These are phyloP conservation scores for Paecilomyces sp. DNA, from an alignment of 2,329 filamentous ascomycete species.

Conservation along the genomic window DNA sequence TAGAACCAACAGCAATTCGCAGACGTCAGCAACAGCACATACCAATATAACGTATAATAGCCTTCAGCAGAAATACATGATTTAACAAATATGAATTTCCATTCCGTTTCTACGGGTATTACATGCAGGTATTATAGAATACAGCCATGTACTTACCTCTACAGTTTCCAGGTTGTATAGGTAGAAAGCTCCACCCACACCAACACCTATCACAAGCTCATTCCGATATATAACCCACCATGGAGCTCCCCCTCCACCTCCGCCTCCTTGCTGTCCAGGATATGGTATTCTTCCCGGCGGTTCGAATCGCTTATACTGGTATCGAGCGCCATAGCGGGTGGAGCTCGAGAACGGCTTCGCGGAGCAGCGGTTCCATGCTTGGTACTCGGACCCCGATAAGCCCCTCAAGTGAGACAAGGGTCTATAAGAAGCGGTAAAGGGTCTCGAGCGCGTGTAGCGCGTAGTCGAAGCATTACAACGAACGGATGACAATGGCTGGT, in stretches of 20 bases:
- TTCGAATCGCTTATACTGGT: conserved; percentile 15
- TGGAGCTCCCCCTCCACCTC: conserved; percentile 6
- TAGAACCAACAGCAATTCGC: conserved; percentile 2
- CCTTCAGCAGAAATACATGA: neutral
- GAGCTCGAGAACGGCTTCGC: conserved; percentile 10
- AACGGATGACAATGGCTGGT: neutral
- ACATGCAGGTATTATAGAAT: neutral
- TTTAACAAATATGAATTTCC: neutral
- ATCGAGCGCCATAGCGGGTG: conserved; percentile 1
- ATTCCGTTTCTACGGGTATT: neutral
- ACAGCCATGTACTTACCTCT: conserved; percentile 27
- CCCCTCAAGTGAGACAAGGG: neutral
- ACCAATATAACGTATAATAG: neutral
- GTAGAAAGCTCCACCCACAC: conserved; percentile 41
- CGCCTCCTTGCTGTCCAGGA: conserved; percentile 4
- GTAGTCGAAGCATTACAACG: neutral
- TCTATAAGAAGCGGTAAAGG: neutral
- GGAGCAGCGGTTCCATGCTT: neutral
- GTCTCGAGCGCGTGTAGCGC: neutral
- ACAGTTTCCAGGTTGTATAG: conserved; percentile 51
- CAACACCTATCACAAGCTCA: conserved; percentile 31
- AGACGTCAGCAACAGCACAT: neutral
- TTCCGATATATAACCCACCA: conserved; percentile 15
- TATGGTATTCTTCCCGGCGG: conserved; percentile 5
- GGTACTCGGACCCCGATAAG: neutral